Base-by-base conservation (phyloP, 2,329 filamentous ascomycete genomes). In the Dothideomycetes sp. region DNA sequence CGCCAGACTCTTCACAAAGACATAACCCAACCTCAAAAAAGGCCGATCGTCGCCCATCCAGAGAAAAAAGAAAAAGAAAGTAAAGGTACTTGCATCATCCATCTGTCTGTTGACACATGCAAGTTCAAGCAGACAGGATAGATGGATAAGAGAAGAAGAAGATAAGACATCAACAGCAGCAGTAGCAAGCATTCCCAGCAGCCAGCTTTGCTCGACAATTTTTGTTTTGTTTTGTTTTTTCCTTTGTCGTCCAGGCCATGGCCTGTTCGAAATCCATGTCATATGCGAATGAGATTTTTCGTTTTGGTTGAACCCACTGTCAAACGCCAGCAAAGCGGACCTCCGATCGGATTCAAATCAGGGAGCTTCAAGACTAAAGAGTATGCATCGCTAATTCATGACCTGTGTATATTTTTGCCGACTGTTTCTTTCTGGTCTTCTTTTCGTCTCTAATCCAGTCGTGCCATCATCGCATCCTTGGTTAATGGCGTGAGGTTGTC, bases 391-490 rank as follows among this genome's bases (percentile, higher is more conserved):
- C 40, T 42, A 36, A 42, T 35, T 41, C 38, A 41, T 34, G 38
- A 30, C 15, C 38, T 41, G 38, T 34, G 38, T 41, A 34, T 34
- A 30, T 33, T 41, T 33, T 34, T 41, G 38, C 23, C 30, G 19
- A 29, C 27, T 18, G 20, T 16, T 33, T 23, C 29, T 41, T 16
- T 33, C 19, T 11, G 28, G 13, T n/a, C 18, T 28, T 13, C 10
- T 31, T n/a, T 32, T 36, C 36, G 12, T 24, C 25, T 61, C 67
- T 69, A 98, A 68, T 98, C 91, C 65, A 98, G 73, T 64, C 88
- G 86, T 45, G 91, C 91, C 70, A 94, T 85, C 91, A 98, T 96
- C 63, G 95, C 86, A 57, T 91, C 82, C 71, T 87, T 94, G 57
- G 82, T 71, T 69, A 98, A 73, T 32, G 89, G 89, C 54, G 80